phyloP scores from a whole-genome alignment of 2,329 filamentous ascomycete genomes.

The Exophiala calicioides region DNA sequence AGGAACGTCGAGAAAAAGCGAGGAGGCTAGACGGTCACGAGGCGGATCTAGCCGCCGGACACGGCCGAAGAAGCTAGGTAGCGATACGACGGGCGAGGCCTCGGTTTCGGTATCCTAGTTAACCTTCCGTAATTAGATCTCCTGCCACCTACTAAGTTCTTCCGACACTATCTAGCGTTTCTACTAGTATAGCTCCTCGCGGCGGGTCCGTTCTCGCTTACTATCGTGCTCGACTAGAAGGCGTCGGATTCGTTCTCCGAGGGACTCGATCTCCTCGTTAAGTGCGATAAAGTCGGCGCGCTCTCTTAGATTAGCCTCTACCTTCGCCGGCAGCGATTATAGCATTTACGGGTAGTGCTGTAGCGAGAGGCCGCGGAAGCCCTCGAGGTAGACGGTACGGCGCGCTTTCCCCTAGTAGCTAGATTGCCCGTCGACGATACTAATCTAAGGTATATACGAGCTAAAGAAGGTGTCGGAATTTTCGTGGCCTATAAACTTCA shows the following conservation, averaged over 20 bases:
- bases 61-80: constrained; percentile 23
- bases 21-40: constrained; percentile 28
- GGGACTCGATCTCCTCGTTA: constrained; percentile 18
- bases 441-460: constrained; percentile 28
- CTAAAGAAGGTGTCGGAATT: constrained; percentile 28
- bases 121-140: constrained; percentile 13
- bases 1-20: constrained; percentile 28
- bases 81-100: constrained; percentile 13
- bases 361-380: constrained; percentile 26
- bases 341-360: constrained; percentile 24
- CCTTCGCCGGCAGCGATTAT: constrained; percentile 23
- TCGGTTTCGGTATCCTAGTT: constrained; percentile 15
- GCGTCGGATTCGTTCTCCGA: constrained; percentile 11
- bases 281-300: constrained; percentile 17
- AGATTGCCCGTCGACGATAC: constrained; percentile 23
- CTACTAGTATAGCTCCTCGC: constrained; percentile 18
- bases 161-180: constrained; percentile 22
- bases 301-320: constrained; percentile 19
- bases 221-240: constrained; percentile 5
- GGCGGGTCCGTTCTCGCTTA: constrained; percentile 11
- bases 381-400: constrained; percentile 27
- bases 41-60: constrained; percentile 26
- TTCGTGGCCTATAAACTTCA: constrained; percentile 28
- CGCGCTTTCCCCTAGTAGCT: constrained; percentile 26
- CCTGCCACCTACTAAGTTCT: constrained; percentile 22